phyloP scores from a whole-genome alignment of 2,329 filamentous ascomycete species.

The Aspergillus candidus region DNA sequence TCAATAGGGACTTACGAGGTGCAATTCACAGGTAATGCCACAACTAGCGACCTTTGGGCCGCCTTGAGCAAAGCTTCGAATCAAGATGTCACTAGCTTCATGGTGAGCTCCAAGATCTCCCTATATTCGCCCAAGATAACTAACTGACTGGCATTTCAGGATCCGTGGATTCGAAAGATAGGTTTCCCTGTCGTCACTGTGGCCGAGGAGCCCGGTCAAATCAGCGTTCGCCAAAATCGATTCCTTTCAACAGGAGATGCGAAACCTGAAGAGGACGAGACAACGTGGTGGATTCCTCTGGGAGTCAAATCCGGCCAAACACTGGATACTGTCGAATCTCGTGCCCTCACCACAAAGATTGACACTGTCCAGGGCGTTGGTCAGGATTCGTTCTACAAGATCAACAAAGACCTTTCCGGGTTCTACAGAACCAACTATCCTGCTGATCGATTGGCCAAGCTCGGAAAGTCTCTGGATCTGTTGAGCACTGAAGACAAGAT shows the following conservation, averaged over 20 bases:
- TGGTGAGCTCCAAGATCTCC: conserved; percentile 46
- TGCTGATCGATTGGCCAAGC: conserved; percentile 70
- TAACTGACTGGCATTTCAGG: conserved; percentile 29
- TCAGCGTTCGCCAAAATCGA: conserved; percentile 75
- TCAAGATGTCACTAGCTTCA: conserved; percentile 76
- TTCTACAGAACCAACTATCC: conserved; percentile 95
- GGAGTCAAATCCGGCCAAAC: conserved; percentile 71
- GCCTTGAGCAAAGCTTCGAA: conserved; percentile 83
- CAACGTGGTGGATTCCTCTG: conserved; percentile 92
- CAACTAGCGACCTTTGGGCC: conserved; percentile 84
- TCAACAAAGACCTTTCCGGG: conserved; percentile 83
- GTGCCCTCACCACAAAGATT: conserved; percentile 68
- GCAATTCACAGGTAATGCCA: conserved; percentile 58
- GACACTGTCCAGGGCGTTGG: conserved; percentile 62
- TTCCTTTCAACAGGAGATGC: conserved; percentile 91
- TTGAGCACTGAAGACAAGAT: conserved; percentile 87
- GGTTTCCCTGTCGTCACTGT: conserved; percentile 89
- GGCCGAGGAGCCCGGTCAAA: conserved; percentile 73
- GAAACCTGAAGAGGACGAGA: conserved; percentile 83
- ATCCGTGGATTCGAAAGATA: conserved; percentile 91
- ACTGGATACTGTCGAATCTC: conserved; percentile 55
- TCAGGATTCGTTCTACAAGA: conserved; percentile 81
- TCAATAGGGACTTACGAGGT: conserved; percentile 5
- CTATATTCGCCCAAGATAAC: not conserved
- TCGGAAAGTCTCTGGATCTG: conserved; percentile 68